These are phyloP conservation scores for Populus tomentosa DNA, from an alignment of 441 rosid species.

Conservation along the genomic window DNA sequence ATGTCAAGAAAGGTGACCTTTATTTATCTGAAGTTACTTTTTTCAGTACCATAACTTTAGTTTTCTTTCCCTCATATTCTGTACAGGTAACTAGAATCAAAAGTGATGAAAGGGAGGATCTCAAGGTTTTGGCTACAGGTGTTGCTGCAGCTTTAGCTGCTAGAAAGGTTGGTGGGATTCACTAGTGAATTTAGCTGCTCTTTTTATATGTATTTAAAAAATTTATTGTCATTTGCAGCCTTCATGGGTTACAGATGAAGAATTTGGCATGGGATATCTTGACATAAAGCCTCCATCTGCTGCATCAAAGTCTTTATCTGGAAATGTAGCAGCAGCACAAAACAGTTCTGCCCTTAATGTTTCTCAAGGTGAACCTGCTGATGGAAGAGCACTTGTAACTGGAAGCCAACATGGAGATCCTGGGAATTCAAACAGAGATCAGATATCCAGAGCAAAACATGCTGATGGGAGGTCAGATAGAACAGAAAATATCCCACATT, in stretches of 20 bases:
- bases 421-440: slow-evolving; percentile 61
- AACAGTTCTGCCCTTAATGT: slow-evolving; percentile 46
- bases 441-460: slow-evolving; percentile 51
- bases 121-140: slow-evolving; percentile 98
- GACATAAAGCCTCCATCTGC: slow-evolving; percentile 74
- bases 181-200: background rate
- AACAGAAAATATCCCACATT: slow-evolving; percentile 38
- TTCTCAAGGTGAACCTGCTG: slow-evolving; percentile 56
- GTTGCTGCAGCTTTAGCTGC: slow-evolving; percentile 99
- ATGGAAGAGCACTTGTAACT: slow-evolving; percentile 38
- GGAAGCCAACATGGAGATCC: slow-evolving; percentile 54
- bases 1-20: slow-evolving; percentile 14
- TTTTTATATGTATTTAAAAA: background rate
- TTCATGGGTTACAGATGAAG: slow-evolving; percentile 99
- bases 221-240: slow-evolving; percentile 49
- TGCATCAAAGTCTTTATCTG: slow-evolving; percentile 51
- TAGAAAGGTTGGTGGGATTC: slow-evolving; percentile 67
- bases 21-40: slow-evolving; percentile 8
- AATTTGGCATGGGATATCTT: slow-evolving; percentile 98
- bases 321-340: slow-evolving; percentile 37
- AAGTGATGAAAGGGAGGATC: slow-evolving; percentile 98
- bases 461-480: slow-evolving; percentile 71
- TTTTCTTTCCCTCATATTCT: slow-evolving; percentile 12
- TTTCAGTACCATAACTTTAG: slow-evolving; percentile 10
- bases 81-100: slow-evolving; percentile 89